A percentile compares a stretch with the other conserved stretches of the same genome.
Evolutionary conservation across 2,329 filamentous ascomycete species (phyloP).

Genomic region (Botrytis fabae): DNA sequence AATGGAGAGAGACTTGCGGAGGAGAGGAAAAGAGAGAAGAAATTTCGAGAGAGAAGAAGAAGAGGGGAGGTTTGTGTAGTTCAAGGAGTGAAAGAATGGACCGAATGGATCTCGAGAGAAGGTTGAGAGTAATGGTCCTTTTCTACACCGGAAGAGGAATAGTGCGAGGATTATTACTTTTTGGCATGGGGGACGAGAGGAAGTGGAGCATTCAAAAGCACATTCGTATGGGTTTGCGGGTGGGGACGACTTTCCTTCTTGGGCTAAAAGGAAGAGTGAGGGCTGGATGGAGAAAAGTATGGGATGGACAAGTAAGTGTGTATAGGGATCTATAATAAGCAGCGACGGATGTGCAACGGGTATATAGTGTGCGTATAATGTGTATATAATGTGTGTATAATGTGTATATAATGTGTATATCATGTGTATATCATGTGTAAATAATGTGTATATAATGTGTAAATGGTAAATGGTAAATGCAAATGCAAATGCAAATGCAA

Average conservation of each 20-base stretch:
- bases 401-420: too few species aligned
- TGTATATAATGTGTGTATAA: too few species aligned
- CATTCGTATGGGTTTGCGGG: conserved; percentile 5
- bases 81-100: conserved; percentile 20
- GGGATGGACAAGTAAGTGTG: too few species aligned
- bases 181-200: neutral
- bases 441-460: too few species aligned
- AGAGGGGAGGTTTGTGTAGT: conserved; percentile 19
- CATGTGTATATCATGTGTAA: too few species aligned
- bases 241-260: conserved; percentile 12
- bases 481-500: too few species aligned
- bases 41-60: neutral
- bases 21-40: conserved; percentile 19
- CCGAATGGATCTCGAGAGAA: conserved; percentile 17
- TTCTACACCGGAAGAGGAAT: neutral
- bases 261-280: neutral
- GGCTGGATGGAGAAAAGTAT: neutral
- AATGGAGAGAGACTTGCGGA: neutral
- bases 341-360: too few species aligned
- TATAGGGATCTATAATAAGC: neutral
- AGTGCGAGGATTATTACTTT: neutral
- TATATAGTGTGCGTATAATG: too few species aligned
- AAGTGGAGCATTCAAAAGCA: conserved; percentile 1
- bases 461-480: too few species aligned
- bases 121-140: conserved; percentile 14